These are phyloP conservation scores for Boletus bicolor DNA, from an alignment of 768 basidiomycete genomes.

Conservation along the genomic window DNA sequence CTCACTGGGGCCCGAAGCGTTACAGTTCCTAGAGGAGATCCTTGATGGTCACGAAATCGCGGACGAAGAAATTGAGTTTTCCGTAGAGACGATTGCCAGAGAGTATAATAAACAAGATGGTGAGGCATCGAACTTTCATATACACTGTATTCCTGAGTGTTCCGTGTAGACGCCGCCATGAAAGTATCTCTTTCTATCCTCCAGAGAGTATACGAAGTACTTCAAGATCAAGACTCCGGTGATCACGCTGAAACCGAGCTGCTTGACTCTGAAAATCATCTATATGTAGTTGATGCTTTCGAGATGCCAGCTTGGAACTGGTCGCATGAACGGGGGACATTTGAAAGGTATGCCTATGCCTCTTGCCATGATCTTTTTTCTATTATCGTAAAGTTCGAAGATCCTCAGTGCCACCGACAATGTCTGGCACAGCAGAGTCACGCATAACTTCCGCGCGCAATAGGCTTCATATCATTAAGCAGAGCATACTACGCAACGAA, in stretches of 20 bases:
- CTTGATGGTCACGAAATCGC: slow-evolving; percentile 68
- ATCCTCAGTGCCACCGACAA: slow-evolving; percentile 50
- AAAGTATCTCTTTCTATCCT: slow-evolving; percentile 71
- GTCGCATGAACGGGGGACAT: slow-evolving; percentile 81
- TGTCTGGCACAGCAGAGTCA: slow-evolving; percentile 83
- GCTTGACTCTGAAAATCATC: slow-evolving; percentile 76
- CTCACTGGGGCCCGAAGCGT: slow-evolving; percentile 76
- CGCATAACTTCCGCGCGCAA: slow-evolving; percentile 79
- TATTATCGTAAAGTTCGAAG: slow-evolving; percentile 28
- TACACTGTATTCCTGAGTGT: background rate
- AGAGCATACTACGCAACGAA: slow-evolving; percentile 91
- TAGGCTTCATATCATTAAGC: slow-evolving; percentile 85
- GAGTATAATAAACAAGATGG: slow-evolving; percentile 92
- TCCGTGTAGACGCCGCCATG: slow-evolving; percentile 68
- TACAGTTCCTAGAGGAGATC: slow-evolving; percentile 69
- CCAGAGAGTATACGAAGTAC: slow-evolving; percentile 66
- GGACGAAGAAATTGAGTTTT: slow-evolving; percentile 66
- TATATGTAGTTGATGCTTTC: slow-evolving; percentile 84
- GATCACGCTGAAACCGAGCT: slow-evolving; percentile 51
- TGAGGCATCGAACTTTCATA: slow-evolving; percentile 24
- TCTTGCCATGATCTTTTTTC: background rate
- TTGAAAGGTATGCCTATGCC: slow-evolving; percentile 68
- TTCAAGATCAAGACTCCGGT: slow-evolving; percentile 61
- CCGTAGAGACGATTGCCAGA: slow-evolving; percentile 76
- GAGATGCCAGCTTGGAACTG: slow-evolving; percentile 96